Evolutionary conservation across 2,329 filamentous ascomycete species (phyloP), one percentile per base, ranked within the genome.

Genomic region (Colletotrichum sublineola): DNA sequence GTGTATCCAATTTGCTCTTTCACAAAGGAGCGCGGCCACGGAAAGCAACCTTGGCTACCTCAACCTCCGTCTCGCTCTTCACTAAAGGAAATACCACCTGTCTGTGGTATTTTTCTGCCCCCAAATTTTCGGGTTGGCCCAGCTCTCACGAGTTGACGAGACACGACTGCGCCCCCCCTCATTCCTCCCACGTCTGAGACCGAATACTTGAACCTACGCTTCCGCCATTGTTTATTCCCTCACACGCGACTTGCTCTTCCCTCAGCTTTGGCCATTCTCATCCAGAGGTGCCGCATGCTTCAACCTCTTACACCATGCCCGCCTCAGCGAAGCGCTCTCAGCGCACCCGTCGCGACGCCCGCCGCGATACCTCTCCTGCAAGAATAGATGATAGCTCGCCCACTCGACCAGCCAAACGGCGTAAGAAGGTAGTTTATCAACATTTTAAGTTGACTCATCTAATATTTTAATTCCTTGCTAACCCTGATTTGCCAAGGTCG

Each of bases 331-430:
- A 82, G 76, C 79, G 82, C 76, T 76, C 75, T 68, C 80, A 79
- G 69, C 81, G 82, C 73, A 77, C 77, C 73, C 81, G 82, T 74
- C 81, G 82, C 77, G 82, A 84, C 66, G 73, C 79, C 74, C 82
- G 82, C 75, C 81, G 80, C 74, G 80, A 80, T 75, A 78, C 79
- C 64, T 79, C 81, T 56, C 77, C 79, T 38, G 73, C 79, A 67
- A 77, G 79, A 53, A 74, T 79, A 62, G 85, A 87, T 55, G 84
- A 86, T 58, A 89, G 89, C 36, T 91, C 90, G 5, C 89, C 90
- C 18, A 88, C 86, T 71, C 86, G 89, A 66, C 89, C 90, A n/a
- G 83, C 86, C 14, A 92, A 92, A 83, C 89, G 90, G 78, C 88
- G 90, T 82, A 91, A 87, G 83, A 90, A 88, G 86, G 88, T 89